Percentiles rank a stretch among this genome's conserved stretches.
phyloP scores from a whole-genome alignment of 2,329 filamentous ascomycete species.

The Xylaria sp. region DNA sequence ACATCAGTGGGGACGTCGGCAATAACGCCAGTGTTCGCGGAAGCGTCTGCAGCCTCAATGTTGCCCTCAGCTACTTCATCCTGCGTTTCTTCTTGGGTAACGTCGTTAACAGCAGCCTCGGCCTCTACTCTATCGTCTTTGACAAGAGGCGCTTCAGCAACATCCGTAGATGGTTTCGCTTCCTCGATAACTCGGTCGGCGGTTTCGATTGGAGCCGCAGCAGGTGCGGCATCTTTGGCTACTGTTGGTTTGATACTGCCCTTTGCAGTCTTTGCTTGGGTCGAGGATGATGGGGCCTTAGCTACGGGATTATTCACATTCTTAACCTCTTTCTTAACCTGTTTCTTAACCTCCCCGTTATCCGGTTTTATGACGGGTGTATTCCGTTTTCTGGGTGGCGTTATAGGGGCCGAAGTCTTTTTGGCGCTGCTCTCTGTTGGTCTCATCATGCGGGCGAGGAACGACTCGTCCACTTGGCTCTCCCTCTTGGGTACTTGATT shows the following conservation, averaged over 20 bases:
- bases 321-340: slow-evolving; percentile 43
- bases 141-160: slow-evolving; percentile 33
- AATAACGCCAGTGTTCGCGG: slow-evolving; percentile 32
- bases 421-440: slow-evolving; percentile 76
- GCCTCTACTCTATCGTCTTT: slow-evolving; percentile 36
- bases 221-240: slow-evolving; percentile 45
- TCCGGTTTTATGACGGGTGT: slow-evolving; percentile 38
- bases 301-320: slow-evolving; percentile 37
- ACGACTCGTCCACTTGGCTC: slow-evolving; percentile 72
- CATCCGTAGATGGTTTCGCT: slow-evolving; percentile 40
- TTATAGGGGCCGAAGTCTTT: slow-evolving; percentile 67
- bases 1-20: slow-evolving; percentile 23
- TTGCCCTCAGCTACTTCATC: slow-evolving; percentile 32
- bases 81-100: slow-evolving; percentile 16
- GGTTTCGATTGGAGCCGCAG: slow-evolving; percentile 41
- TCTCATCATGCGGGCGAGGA: slow-evolving; percentile 84
- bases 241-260: slow-evolving; percentile 40
- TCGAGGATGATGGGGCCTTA: slow-evolving; percentile 43
- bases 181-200: slow-evolving; percentile 38
- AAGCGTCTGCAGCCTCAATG: slow-evolving; percentile 39
- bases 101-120: slow-evolving; percentile 25
- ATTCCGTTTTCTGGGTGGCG: slow-evolving; percentile 59
- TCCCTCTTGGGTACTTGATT: slow-evolving; percentile 61
- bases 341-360: too few relatives aligned
- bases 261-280: slow-evolving; percentile 42